Evolutionary conservation across 345 rosid genomes (phyloP).

Genomic region (Lumnitzera racemosa): DNA sequence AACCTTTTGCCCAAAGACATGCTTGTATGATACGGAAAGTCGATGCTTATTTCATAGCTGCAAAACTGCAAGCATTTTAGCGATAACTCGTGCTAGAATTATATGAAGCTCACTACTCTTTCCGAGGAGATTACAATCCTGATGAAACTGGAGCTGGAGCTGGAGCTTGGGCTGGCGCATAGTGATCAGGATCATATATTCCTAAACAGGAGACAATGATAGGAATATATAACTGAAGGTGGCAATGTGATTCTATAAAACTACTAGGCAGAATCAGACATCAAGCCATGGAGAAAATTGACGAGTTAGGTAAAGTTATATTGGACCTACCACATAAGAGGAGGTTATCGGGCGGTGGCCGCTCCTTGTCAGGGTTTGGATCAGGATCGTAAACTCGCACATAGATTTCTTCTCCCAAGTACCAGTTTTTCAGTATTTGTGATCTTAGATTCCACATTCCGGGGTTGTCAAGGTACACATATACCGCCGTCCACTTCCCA

Average conservation of each 20-base stretch:
- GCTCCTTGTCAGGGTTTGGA: constrained; percentile 54
- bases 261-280: neutral
- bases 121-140: neutral
- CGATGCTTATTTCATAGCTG: too few relatives aligned
- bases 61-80: too few relatives aligned
- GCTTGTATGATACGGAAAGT: too few relatives aligned
- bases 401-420: constrained; percentile 67
- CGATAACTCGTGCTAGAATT: too few relatives aligned
- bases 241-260: neutral
- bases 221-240: too few relatives aligned
- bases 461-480: constrained; percentile 67
- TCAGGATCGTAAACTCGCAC: constrained; percentile 59
- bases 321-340: constrained; percentile 42
- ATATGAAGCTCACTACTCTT: too few relatives aligned
- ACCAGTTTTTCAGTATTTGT: constrained; percentile 61
- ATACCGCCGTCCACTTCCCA: constrained; percentile 53
- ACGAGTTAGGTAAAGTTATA: too few relatives aligned
- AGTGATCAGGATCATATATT: constrained; percentile 13
- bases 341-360: constrained; percentile 49
- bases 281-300: neutral
- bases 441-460: constrained; percentile 97
- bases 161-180: constrained; percentile 14
- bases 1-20: too few relatives aligned
- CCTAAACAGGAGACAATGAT: constrained; percentile 15
- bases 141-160: constrained; percentile 5